A percentile compares a stretch with the other conserved stretches of the same genome.
phyloP scores from a whole-genome alignment of 2,329 filamentous ascomycete genomes.

The Curvularia verruculosa region DNA sequence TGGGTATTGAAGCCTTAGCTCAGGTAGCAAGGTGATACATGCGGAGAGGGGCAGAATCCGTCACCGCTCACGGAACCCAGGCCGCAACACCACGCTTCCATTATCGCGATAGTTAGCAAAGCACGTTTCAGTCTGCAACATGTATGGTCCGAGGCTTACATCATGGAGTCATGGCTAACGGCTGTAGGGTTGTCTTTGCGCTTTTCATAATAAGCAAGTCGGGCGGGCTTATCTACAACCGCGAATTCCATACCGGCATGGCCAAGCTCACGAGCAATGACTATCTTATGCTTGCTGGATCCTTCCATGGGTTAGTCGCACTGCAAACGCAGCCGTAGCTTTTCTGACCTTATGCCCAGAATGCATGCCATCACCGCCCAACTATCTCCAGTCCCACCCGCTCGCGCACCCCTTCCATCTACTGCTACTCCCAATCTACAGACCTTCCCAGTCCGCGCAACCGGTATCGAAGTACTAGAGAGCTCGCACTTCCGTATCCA shows the following conservation, averaged over 20 bases:
- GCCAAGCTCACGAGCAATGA: constrained; percentile 93
- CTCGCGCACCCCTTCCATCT: constrained; percentile 27
- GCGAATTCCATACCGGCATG: constrained; percentile 85
- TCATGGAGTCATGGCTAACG: constrained; percentile 16
- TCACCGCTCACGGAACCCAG: constrained; percentile 14
- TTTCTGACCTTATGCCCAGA: constrained; percentile 40
- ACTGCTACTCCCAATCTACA: constrained; percentile 38
- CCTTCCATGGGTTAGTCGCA: constrained; percentile 82
- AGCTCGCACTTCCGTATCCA: constrained; percentile 93
- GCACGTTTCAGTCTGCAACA: constrained; percentile 10
- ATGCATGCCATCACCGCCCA: constrained; percentile 67
- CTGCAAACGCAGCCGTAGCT: neutral
- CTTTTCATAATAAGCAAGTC: constrained; percentile 99
- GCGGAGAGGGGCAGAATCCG: constrained; percentile 26
- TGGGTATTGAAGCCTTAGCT: constrained; percentile 16
- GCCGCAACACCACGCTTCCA: constrained; percentile 14
- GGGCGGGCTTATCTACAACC: constrained; percentile 93
- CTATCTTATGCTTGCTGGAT: constrained; percentile 94
- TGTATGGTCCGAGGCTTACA: constrained; percentile 16
- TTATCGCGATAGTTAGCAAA: constrained; percentile 8
- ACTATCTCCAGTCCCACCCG: constrained; percentile 46
- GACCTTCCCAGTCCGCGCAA: constrained; percentile 55
- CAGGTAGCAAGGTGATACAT: constrained; percentile 12
- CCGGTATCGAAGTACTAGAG: constrained; percentile 90
- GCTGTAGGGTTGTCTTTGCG: constrained; percentile 83